Base-by-base conservation (phyloP, 2,329 filamentous ascomycete species). In the Pyricularia sp. region DNA sequence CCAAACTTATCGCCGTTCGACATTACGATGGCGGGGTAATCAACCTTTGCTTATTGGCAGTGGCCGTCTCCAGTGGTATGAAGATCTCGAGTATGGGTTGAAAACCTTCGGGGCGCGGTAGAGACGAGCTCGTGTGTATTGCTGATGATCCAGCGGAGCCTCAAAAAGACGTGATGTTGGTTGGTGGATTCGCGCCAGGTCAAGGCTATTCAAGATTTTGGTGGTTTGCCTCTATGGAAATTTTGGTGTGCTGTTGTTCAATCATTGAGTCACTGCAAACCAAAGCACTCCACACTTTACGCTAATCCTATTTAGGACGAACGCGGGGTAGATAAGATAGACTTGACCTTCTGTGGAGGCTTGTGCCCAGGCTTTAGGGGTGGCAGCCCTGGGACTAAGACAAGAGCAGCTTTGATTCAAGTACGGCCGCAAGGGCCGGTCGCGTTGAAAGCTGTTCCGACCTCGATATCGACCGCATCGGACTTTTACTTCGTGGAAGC, bases 1-100 rank as follows among this genome's bases (percentile, higher is more conserved):
- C 80, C 84, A 76, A 85, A 85, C 76, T 85, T 88, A 74, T 89
- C 85, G 73, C 80, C 82, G 79, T 81, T 80, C 74, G 78, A 76
- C 82, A 84, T 84, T 53, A 40, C 64, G 44, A 60, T 62, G 59
- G 44, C 31, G 59, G 44, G 64, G 49, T 55, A 59, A 28, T 30
- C 26, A 28, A 28, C 55, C 55, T 59, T 59, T 16, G 2, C 28
- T 28, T 59, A 24, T 28, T 59, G 55, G 55, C 13, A 59, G 55
- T 49, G 16, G 40, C n/a, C 16, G 40, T n/a, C 16, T 49, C 19
- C 7, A 59, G 13, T 28, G 8, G 13, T 59, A 13, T 10, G n/a
- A 28, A 26, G 55, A 12, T 28, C 24, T 28, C 5, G 4, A 49
- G n/a, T 49, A n/a, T 13, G 40, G n/a, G 19, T 10, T 30, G 13